A percentile compares a stretch with the other conserved stretches of the same genome.
These are phyloP conservation scores for Aspergillus avenaceus DNA, from an alignment of 495 filamentous ascomycete species.

Conservation along the genomic window DNA sequence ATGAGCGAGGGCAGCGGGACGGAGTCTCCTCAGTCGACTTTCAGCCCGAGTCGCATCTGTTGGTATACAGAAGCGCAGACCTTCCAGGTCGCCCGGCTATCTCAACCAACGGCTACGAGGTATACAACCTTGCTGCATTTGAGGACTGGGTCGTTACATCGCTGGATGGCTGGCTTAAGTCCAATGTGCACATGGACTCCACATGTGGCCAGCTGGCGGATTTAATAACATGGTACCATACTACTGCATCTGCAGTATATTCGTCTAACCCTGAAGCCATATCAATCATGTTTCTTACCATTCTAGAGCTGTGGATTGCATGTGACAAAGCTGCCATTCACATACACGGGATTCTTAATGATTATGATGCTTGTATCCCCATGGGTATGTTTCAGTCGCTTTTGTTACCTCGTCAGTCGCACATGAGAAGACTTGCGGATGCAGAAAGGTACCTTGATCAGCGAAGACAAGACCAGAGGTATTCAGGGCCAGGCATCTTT, in stretches of 20 bases:
- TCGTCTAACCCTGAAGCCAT: constrained; percentile 41
- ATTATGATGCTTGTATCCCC: constrained; percentile 51
- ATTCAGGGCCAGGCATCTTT: constrained; percentile 30
- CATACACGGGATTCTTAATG: constrained; percentile 33
- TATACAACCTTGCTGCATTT: constrained; percentile 21
- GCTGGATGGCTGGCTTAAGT: constrained; percentile 34
- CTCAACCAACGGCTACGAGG: neutral
- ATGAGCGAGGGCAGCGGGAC: neutral
- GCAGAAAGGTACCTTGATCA: constrained; percentile 48
- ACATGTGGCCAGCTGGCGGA: constrained; percentile 23
- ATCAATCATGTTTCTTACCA: constrained; percentile 57
- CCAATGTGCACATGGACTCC: constrained; percentile 14
- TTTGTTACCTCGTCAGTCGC: constrained; percentile 40
- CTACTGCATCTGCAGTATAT: constrained; percentile 28
- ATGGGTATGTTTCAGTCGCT: constrained; percentile 38
- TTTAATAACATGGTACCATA: constrained; percentile 31
- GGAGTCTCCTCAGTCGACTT: neutral
- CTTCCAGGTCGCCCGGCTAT: neutral
- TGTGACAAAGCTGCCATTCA: constrained; percentile 48
- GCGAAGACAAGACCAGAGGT: neutral
- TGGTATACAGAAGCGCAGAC: neutral
- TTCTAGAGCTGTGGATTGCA: constrained; percentile 62
- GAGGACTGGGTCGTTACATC: constrained; percentile 41
- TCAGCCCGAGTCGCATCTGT: constrained; percentile 1
- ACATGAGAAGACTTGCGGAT: constrained; percentile 46